phyloP scores from a whole-genome alignment of 345 rosid genomes.

The Populus simonii region DNA sequence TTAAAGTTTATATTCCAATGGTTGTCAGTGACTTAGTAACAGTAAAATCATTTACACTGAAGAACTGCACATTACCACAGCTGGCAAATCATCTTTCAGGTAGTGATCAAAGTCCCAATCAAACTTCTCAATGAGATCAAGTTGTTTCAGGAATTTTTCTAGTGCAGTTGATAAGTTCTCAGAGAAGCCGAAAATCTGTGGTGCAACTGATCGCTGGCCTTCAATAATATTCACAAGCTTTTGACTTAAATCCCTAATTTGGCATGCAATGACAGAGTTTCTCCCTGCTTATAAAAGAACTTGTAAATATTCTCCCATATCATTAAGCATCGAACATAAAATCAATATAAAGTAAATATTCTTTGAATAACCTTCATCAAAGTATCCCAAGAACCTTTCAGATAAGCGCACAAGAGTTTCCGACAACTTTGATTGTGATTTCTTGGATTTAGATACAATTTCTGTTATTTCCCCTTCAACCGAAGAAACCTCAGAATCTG shows the following conservation, averaged over 20 bases:
- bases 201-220: conserved; percentile 25
- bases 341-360: not conserved
- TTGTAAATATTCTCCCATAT: conserved; percentile 8
- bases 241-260: conserved; percentile 30
- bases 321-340: not conserved
- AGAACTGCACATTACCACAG: conserved; percentile 81
- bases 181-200: conserved; percentile 31
- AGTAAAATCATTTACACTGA: conserved; percentile 12
- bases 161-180: conserved; percentile 38
- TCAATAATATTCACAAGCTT: conserved; percentile 27
- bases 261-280: conserved; percentile 19
- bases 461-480: conserved; percentile 5
- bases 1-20: not conserved
- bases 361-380: conserved; percentile 34
- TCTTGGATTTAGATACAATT: conserved; percentile 8
- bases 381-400: conserved; percentile 36
- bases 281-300: conserved; percentile 20
- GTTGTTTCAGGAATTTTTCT: conserved; percentile 51
- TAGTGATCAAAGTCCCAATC: conserved; percentile 93
- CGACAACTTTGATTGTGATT: conserved; percentile 18
- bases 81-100: conserved; percentile 81
- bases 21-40: too few relatives aligned
- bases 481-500: conserved; percentile 17
- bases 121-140: conserved; percentile 56
- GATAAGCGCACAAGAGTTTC: conserved; percentile 32